These are phyloP conservation scores for Leccinum disarticulatum DNA, from an alignment of 768 basidiomycete genomes.

Conservation along the genomic window DNA sequence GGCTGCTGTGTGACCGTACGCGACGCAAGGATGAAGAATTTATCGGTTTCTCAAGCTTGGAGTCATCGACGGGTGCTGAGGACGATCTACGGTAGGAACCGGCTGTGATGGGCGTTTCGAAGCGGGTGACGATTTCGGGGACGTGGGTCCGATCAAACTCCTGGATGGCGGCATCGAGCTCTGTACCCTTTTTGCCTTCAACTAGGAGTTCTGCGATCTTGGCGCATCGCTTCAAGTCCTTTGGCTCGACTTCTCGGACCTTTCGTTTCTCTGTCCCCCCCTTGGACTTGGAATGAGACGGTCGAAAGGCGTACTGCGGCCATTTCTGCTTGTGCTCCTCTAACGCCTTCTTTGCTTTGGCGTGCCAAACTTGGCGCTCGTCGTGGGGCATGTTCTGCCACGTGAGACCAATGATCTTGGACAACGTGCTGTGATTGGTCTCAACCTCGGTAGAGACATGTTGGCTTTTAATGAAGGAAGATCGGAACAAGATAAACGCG, in stretches of 20 bases:
- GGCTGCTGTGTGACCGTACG: constrained; percentile 26
- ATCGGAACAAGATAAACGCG: constrained; percentile 85
- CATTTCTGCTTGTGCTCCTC: constrained; percentile 71
- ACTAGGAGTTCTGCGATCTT: constrained; percentile 69
- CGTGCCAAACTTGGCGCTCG: constrained; percentile 78
- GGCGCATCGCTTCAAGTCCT: constrained; percentile 58
- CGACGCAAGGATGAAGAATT: constrained; percentile 21
- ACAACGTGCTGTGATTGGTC: constrained; percentile 80
- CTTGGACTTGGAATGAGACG: constrained; percentile 44
- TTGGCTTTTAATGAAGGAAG: constrained; percentile 76
- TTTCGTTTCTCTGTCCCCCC: constrained; percentile 34
- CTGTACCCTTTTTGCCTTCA: constrained; percentile 63
- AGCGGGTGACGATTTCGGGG: constrained; percentile 65
- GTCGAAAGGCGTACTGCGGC: constrained; percentile 75
- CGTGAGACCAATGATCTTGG: constrained; percentile 81
- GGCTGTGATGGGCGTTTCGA: constrained; percentile 74
- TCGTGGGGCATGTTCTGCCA: constrained; percentile 77
- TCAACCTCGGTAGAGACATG: constrained; percentile 77
- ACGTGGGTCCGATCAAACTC: constrained; percentile 55
- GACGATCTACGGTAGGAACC: constrained; percentile 67
- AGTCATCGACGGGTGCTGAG: constrained; percentile 52
- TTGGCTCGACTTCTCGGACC: constrained; percentile 41
- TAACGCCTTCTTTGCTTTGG: constrained; percentile 68
- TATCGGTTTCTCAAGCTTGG: constrained; percentile 33
- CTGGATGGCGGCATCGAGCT: constrained; percentile 60